Evolutionary conservation across 306 rosid species (phyloP), one percentile per base, ranked within the genome.

Genomic region (Albizia julibrissin): DNA sequence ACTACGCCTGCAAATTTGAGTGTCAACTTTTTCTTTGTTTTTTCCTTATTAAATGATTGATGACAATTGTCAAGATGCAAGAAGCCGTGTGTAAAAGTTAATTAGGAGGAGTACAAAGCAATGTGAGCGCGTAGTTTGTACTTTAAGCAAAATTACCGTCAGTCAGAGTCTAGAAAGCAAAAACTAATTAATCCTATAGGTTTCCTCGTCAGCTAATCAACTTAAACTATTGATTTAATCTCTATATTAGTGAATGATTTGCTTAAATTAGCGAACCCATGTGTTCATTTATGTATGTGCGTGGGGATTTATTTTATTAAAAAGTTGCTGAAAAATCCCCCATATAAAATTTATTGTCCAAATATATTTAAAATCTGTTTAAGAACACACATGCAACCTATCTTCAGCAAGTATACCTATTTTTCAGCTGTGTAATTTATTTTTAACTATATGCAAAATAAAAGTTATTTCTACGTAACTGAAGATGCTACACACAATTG

Each of bases 1-100:
- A 86, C 86, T 70, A 85, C 87, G 98, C 84, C 90, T 84, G 6
- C 71, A 84, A 85, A 87, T 84, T 69, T 80, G 72, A 70, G 85
- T 61, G 37, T 86, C 74, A 62, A 73, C 77, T 77, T 69, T 8
- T 11, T 39, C 16, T 67, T 67, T 19, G 8, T 59, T 10, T 24
- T 58, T 22, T 9, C 46, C n/a, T 76, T 27, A 12, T 47, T 46
- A 39, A 37, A 64, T 49, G 67, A 80, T 69, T 43, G 71, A 34
- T 34, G 31, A 73, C 74, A 72, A 83, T 75, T 80, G 84, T 87
- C 79, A 88, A 26, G 81, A 68, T 67, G 84, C 54, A 69, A 69
- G 87, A 86, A 47, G 85, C 82, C 85, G 86, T 86, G 89, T 80
- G 86, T 89, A 65, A 79, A 85, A 81, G 85, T 80, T 85, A 80